These are phyloP conservation scores for Arachis monticola DNA, from an alignment of 331 rosid genomes.

Conservation along the genomic window DNA sequence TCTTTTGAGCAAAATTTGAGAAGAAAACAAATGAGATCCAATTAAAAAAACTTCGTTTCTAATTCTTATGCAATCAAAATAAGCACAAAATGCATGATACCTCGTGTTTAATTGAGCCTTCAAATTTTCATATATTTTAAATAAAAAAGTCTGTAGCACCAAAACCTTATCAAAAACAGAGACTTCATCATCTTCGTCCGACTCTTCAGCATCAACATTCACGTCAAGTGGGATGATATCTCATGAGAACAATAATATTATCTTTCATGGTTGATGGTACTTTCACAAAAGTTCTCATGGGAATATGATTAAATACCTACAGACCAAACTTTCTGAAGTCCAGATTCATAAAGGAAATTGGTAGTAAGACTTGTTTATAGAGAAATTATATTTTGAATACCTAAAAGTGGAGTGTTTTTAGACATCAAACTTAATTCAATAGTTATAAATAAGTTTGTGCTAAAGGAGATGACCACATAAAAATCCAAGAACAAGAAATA, in stretches of 20 bases:
- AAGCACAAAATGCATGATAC: not conserved
- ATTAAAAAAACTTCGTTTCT: not conserved
- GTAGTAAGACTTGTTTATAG: no score
- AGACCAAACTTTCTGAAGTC: no score
- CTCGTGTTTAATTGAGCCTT: not conserved
- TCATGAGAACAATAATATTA: constrained; percentile 13
- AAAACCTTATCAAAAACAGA: constrained; percentile 73
- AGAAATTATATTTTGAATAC: no score
- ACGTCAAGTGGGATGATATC: constrained; percentile 72
- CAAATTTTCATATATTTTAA: not conserved
- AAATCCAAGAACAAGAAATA: no score
- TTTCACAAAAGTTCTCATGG: no score
- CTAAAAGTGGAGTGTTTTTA: no score
- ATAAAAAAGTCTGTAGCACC: not conserved
- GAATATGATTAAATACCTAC: no score
- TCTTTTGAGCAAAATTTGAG: constrained; percentile 47
- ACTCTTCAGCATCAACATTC: constrained; percentile 55
- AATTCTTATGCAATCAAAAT: constrained; percentile 12
- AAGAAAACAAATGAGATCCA: constrained; percentile 20
- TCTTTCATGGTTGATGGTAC: no score
- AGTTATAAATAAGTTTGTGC: no score
- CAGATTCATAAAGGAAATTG: no score
- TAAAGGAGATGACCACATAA: no score
- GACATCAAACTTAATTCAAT: no score
- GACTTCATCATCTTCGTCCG: constrained; percentile 71